Percentiles rank a stretch among this genome's conserved stretches.
These are phyloP conservation scores for Nicotiana sylvestris DNA, from an alignment of 257 asterid species.

Conservation along the genomic window DNA sequence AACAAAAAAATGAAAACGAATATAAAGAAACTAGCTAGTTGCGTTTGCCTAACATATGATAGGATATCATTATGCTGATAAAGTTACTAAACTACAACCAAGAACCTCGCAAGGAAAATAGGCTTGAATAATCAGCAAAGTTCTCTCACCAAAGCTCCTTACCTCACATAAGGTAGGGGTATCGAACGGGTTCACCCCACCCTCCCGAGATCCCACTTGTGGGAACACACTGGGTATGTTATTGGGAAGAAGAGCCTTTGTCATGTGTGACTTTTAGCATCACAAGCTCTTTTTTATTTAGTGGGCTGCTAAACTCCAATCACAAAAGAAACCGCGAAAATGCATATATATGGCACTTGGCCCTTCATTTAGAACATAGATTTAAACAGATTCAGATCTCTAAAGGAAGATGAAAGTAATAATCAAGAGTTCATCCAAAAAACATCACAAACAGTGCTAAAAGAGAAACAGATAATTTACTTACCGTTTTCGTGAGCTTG, in stretches of 20 bases:
- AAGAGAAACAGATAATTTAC: background rate
- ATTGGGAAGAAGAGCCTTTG: background rate
- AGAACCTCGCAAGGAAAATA: background rate
- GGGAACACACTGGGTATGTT: no score
- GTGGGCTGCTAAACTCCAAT: background rate
- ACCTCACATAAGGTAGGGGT: no score
- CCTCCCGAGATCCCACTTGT: no score
- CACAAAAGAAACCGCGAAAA: background rate
- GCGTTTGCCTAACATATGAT: background rate
- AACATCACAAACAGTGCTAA: background rate
- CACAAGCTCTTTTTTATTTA: background rate
- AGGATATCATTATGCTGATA: background rate
- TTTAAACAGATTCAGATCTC: background rate
- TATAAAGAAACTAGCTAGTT: background rate
- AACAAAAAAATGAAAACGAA: background rate
- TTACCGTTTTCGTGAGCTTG: constrained; percentile 26
- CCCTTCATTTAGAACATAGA: background rate
- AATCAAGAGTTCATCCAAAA: background rate
- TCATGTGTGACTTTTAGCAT: background rate
- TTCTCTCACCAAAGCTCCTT: background rate
- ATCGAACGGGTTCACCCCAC: no score
- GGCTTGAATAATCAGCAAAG: background rate
- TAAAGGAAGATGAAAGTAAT: background rate
- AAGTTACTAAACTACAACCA: background rate
- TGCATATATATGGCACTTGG: background rate